Base-by-base conservation (phyloP, 768 basidiomycete species). In the Boletus insuetus region DNA sequence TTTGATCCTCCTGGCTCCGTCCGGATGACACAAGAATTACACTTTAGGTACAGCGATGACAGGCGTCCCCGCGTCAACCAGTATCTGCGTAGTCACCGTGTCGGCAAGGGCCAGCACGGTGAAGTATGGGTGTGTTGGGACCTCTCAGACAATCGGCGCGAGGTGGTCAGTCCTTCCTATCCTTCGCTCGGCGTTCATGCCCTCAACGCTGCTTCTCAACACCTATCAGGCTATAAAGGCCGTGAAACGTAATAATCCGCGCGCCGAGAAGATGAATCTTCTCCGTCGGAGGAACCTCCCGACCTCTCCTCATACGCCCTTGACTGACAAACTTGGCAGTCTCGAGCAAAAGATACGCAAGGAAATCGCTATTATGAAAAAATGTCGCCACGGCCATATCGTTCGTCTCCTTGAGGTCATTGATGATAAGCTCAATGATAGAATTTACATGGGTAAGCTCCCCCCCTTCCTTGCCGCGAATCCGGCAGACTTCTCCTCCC, bases 291-390 rank as follows among this genome's bases (percentile, higher is more conserved):
- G 79, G 16, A 72, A 80, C 44, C 71, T 77, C 14, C 72, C 79
- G 19, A 61, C 64, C 13, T 68, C 76, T 5, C 67, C 73, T 16
- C 82, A 83, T 56, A 73, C 79, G 0, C 79, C 83, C 24, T 73
- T 91, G n/a, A 80, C 80, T 5, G 87, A 89, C 70, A 81, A 81
- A 56, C 79, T 89, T 40, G 79, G 82, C 54, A 87, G 83, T 22
- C 84, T 84, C 31, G 92, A 93, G 67, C 79, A 84, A 59, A 92
- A 93, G 75, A 93, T 97, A 58, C 80, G 85, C 61, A 87, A 86
- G 71, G 96, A 98, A 74, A 94, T 98, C 55, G 97, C 97, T 3
- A 95, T 98, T 71, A 97, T 99, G 92, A 98, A 98, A 78, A 95
- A 97, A 68, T 88, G 91, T 64, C 77, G 86, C 45, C 94, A 97